Conservation (phyloP, 768 basidiomycete species). For the Naganishia randhawae region DNA sequence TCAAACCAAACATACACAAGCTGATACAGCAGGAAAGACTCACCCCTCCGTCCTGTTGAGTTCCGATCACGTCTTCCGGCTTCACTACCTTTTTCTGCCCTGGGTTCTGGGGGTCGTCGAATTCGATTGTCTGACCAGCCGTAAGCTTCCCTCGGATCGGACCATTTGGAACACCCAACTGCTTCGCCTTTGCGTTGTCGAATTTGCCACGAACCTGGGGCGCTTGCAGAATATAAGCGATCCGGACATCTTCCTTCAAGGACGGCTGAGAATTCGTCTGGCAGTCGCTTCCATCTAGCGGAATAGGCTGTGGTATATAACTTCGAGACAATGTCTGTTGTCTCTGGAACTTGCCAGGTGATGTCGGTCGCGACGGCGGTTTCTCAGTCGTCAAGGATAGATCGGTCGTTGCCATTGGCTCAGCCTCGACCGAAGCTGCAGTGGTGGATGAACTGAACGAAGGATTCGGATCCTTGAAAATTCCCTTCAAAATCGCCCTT, state of each 20-base stretch:
- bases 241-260: slow-evolving; percentile 34
- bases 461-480: slow-evolving; percentile 40
- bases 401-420: background rate
- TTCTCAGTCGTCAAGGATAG: background rate
- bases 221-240: slow-evolving; percentile 51
- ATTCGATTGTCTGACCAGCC: slow-evolving; percentile 62
- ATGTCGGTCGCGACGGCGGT: background rate
- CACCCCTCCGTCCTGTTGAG: slow-evolving; percentile 43
- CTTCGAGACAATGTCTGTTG: slow-evolving; percentile 23
- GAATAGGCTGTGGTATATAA: slow-evolving; percentile 27
- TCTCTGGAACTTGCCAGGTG: background rate
- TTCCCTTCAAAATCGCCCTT: slow-evolving; percentile 41
- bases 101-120: slow-evolving; percentile 36
- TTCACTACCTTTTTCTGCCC: slow-evolving; percentile 41
- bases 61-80: slow-evolving; percentile 44
- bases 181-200: slow-evolving; percentile 62
- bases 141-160: slow-evolving; percentile 62
- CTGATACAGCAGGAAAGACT: slow-evolving; percentile 37
- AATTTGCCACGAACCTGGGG: slow-evolving; percentile 64
- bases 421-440: background rate
- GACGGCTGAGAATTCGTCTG: slow-evolving; percentile 23
- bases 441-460: background rate
- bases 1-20: background rate
- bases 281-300: slow-evolving; percentile 9
- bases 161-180: slow-evolving; percentile 63